Evolutionary conservation across 2,329 filamentous ascomycete genomes (phyloP), one percentile per base, ranked within the genome.

Genomic region (Elsinoe necatrix): DNA sequence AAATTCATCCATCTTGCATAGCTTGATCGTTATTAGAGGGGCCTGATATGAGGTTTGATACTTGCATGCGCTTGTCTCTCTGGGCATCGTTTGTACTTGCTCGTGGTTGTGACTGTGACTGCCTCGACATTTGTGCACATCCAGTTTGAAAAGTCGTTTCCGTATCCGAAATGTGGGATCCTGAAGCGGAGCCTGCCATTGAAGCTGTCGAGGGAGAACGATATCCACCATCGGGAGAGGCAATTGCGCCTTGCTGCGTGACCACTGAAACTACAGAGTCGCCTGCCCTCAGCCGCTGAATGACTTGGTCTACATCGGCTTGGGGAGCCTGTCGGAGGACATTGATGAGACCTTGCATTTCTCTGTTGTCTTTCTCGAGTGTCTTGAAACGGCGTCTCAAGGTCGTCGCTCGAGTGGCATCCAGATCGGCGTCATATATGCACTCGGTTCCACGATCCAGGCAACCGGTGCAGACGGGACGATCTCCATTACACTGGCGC

Each of bases 11-110:
- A 18, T 43, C 41, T 12, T 25, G 20, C 41, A 27, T 45, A 8
- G 4, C 20, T 6, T 25, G 20, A 25, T 16, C 45, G n/a, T 12
- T 31, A 18, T 18, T 14, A 31, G 9, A 25, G 1, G 45, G 25
- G 14, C 18, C 45, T 21, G 27, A 29, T 2, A 52, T 16, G 1
- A 52, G 31, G 31, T 9, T 39, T 1, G 48, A 35, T 37, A 52
- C 7, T 12, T 52, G 48, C 48, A 52, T 52, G 11, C 48, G 48
- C 12, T 52, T 25, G 18, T 52, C 48, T 9, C 48, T 35, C 41
- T 14, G 5, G n/a, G 31, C 2, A 11, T 52, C 29, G 7, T 8
- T 14, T 18, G n/a, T 34, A 7, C 16, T 25, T 6, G 16, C 25
- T 21, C 4, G 47, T 35, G 29, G 3, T 4, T 23, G 14, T 6